Evolutionary conservation across 129 eudicot species (phyloP), one percentile per base, ranked within the genome.

Genomic region (Tanacetum coccineum): DNA sequence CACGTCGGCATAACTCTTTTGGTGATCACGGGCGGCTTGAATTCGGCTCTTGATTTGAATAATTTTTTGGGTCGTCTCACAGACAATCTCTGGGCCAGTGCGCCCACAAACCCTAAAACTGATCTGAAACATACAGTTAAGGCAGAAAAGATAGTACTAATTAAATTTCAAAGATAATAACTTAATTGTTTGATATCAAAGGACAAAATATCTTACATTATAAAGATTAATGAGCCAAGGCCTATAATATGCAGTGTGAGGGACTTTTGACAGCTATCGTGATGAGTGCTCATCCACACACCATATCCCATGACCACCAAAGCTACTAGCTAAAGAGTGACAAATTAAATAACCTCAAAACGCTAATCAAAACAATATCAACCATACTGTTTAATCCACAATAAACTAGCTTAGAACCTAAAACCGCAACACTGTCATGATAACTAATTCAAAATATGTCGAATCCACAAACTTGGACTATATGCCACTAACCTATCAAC

Each of bases 261-360:
- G 39, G 96, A 83, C 62, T 80, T 92, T 68, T 84, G 72, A 70
- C 98, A 92, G 58, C 75, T 77, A 59, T 92, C 96, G 6, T 87
- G 88, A 56, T 88, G 89, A 70, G 76, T 77, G 82, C 89, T 80
- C 95, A 92, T 80, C 98, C 98, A 92, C 81, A 88, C 85, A 42
- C 96, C 98, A 75, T 85, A 92, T 70, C 91, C 95, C 8, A 92
- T 62, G 46, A 92, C 95, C 64, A 67, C 84, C 63, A 82, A 79
- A 64, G 89, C 96, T 76, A 88, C 77, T 21, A 92, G 71, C 96
- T 92, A 57, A 70, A 45, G 19, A 74, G 56, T 64, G 3, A 63
- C n/a, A n/a, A n/a, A n/a, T n/a, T 65, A 64, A 61, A 53, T 12
- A 81, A 61, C 46, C n/a, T 62, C 54, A 58, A 47, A 25, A 53